Evolutionary conservation across 805 yeast species (phyloP), one percentile per base, ranked within the genome.

Genomic region (Jamesozyma lodderae): DNA sequence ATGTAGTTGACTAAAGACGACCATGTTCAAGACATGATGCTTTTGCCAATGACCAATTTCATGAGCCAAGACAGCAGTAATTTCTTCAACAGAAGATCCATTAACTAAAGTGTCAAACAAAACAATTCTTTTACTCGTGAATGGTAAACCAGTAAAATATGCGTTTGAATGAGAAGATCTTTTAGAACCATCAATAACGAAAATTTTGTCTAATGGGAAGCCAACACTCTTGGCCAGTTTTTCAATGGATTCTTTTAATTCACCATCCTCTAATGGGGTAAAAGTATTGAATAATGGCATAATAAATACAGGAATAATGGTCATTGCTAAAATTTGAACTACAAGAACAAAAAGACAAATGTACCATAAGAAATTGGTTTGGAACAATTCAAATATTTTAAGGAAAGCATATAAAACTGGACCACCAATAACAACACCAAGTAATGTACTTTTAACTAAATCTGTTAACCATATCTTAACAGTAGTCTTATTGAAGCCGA

Each of bases 1-100:
- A 49, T 83, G 83, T 4, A 66, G 58, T 61, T 85, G 88, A 33
- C 76, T 68, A 45, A 79, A 71, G 4, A 72, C 53, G 53, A 92
- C 63, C 70, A 81, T 73, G 57, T 78, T 79, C n/a, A 88, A 68
- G 44, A 88, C 81, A 61, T 92, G 99, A 41, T 81, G 78, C 59
- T 82, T 71, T 52, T 81, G 79, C 99, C 99, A 92, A 61, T 92
- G 99, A 36, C 99, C 99, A 49, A 92, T 81, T 67, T 92, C 99
- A 57, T 92, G 99, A n/a, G 95, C 97, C 47, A 90, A 70, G 1
- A 92, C 95, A 37, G 97, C 96, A 37, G 87, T 85, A 29, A 87
- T 84, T 62, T 92, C 94, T 31, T 72, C 73, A 21, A 75, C 72
- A 22, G 87, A 64, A 24, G 87, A 79, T 42, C 84, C 81, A 44